Evolutionary conservation across 2,329 filamentous ascomycete genomes (phyloP), one percentile per base, ranked within the genome.

Genomic region (Cladophialophora immunda): DNA sequence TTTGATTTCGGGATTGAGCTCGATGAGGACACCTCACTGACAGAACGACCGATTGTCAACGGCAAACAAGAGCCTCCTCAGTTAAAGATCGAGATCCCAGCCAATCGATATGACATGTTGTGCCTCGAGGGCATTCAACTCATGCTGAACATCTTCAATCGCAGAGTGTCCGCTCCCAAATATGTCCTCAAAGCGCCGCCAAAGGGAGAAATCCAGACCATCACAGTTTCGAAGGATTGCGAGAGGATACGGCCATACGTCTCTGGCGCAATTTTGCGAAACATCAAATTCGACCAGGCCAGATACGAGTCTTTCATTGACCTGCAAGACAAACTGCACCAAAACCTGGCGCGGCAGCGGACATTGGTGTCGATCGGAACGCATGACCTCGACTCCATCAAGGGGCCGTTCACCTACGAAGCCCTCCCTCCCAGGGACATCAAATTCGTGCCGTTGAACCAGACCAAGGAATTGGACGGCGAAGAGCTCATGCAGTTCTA

Each of bases 1-100:
- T 99, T 99, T 86, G 94, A 99, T 76, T 99, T 97, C 78, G 94
- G 94, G 83, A 79, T 99, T 78, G 95, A 99, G 81, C 87, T 99
- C 73, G 95, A 99, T 82, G 94, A 98, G 83, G 95, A 99, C 80
- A 95, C 92, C 58, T 90, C 92, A 73, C 85, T 92, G 75, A 85
- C 87, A 65, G 89, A 92, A 71, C 85, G 92, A 55, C 91, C 92
- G 34, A 82, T 91, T 66, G 86, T 92, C 75, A 86, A 93, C 82
- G 91, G 91, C 78, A 88, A 90, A 73, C 91, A 96, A 80, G 92
- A 97, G 81, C 88, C 92, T 59, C 90, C 95, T 64, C 92, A 98
- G 81, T 87, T 98, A 76, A 97, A 97, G 86, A 98, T 99, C 77
- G 94, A 98, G 80, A 97, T 98, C 75, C 93, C 94, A 70, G 94